Evolutionary conservation across 495 filamentous ascomycete genomes (phyloP).

Genomic region (Penicillium longicatenatum): DNA sequence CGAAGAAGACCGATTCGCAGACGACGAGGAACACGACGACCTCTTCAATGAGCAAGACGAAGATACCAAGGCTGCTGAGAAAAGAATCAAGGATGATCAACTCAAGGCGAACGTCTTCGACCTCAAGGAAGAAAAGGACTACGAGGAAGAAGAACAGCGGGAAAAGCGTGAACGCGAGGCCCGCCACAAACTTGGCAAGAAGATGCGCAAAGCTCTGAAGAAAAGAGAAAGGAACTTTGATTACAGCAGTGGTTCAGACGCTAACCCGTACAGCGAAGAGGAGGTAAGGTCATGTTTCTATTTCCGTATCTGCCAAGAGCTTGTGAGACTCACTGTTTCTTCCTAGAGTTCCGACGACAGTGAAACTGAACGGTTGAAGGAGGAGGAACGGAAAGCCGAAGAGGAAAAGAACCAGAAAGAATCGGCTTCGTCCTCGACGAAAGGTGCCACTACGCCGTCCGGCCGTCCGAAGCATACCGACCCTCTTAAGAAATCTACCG

Average conservation of each 20-base stretch:
- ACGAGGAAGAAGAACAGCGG: constrained; percentile 75
- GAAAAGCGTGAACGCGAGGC: constrained; percentile 68
- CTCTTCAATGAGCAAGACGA: constrained; percentile 80
- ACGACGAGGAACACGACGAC: constrained; percentile 85
- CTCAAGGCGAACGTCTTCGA: constrained; percentile 84
- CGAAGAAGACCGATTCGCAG: constrained; percentile 69
- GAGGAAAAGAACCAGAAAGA: constrained; percentile 60
- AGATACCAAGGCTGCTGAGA: constrained; percentile 82
- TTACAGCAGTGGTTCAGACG: constrained; percentile 74
- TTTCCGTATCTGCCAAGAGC: not conserved
- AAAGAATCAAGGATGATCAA: constrained; percentile 84
- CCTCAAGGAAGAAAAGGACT: constrained; percentile 80
- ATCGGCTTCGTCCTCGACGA: constrained; percentile 59
- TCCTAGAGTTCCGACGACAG: constrained; percentile 46
- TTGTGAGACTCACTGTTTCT: constrained; percentile 10
- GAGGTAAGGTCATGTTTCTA: constrained; percentile 37
- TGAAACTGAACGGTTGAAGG: constrained; percentile 57
- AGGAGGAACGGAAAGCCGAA: constrained; percentile 62
- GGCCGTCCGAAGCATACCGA: constrained; percentile 55
- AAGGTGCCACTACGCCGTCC: constrained; percentile 75
- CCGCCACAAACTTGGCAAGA: constrained; percentile 69
- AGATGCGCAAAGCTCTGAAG: constrained; percentile 73
- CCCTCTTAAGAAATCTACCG: constrained; percentile 56
- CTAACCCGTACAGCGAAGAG: constrained; percentile 71
- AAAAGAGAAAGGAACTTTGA: constrained; percentile 83